Percentiles rank a stretch among this genome's conserved stretches.
phyloP scores from a whole-genome alignment of 306 rosid genomes.

The Hippophae rhamnoides region DNA sequence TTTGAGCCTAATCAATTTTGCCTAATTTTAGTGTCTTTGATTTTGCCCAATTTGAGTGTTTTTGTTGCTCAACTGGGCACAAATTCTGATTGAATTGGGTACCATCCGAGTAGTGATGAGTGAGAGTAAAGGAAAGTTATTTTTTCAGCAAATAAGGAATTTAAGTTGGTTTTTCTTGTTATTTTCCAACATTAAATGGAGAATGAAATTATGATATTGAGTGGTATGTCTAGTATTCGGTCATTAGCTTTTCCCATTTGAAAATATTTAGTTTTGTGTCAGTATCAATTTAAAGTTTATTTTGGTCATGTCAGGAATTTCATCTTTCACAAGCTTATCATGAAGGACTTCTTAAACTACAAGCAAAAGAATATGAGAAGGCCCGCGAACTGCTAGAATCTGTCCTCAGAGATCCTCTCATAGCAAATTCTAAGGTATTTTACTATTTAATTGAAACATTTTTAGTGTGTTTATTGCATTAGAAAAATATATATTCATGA shows the following conservation, averaged over 20 bases:
- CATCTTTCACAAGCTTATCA: slow-evolving; percentile 89
- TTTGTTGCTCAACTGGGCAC: background rate
- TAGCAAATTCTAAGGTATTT: slow-evolving; percentile 55
- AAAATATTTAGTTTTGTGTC: background rate
- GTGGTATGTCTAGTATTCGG: background rate
- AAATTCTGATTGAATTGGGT: background rate
- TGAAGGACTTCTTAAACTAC: slow-evolving; percentile 79
- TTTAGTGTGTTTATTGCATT: slow-evolving; percentile 8
- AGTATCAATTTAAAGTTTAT: background rate
- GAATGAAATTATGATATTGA: background rate
- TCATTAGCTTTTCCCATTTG: background rate
- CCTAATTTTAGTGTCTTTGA: slow-evolving; percentile 1
- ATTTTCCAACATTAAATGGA: background rate
- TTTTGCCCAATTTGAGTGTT: slow-evolving; percentile 3
- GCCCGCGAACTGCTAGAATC: slow-evolving; percentile 74
- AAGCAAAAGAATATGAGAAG: slow-evolving; percentile 74
- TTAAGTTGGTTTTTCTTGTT: background rate
- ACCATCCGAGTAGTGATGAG: background rate
- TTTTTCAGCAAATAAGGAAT: background rate
- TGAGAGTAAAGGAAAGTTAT: background rate
- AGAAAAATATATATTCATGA: slow-evolving; percentile 5
- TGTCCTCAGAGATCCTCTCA: slow-evolving; percentile 73
- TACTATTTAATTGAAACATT: slow-evolving; percentile 3
- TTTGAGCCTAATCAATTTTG: background rate
- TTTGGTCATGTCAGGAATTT: slow-evolving; percentile 61